Base-by-base conservation (phyloP, 1,284 basidiomycete genomes). In the Kwoniella shivajii region DNA sequence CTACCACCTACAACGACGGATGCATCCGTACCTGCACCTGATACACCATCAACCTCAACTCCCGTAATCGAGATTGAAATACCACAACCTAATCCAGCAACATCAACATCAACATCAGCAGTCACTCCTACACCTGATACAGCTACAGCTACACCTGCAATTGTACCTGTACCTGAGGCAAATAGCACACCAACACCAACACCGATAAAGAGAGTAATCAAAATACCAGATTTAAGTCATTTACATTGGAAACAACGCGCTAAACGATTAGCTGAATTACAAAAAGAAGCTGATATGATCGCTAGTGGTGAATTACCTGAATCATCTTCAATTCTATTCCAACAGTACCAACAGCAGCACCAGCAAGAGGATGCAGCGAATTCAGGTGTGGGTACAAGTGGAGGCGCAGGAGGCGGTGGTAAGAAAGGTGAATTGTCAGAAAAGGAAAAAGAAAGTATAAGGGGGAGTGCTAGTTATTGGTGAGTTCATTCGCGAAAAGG, bases 401-500 rank as follows among this genome's bases (percentile, higher is more conserved):
- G 50, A n/a, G 46, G 39, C n/a, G 44, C 24, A 27, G 36, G 11
- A 29, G 4, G 44, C 53, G 46, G 36, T 13, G 18, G 56, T 43
- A 62, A 57, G 50, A 57, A 64, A 54, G 48, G 59, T 24, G 44
- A 53, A n/a, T 36, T 60, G 49, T 54, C 57, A 2, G 63, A 66
- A 34, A 61, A 47, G 39, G 65, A 70, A 31, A 63, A 57, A 38
- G 66, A 57, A 49, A 58, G 49, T 11, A 65, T 68, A 29, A 56
- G 56, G 50, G 55, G 44, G 13, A 63, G 68, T 46, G 68, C 67
- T n/a, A 68, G 67, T 16, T 70, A 72, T 56, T 72, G 71, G 71
- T 71, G 48, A 56, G 68, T 69, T 36, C 9, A 13, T 22, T 20
- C n/a, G n/a, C n/a, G n/a, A n/a, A n/a, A n/a, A n/a, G n/a, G n/a